Evolutionary conservation across 768 basidiomycete species (phyloP), one percentile per base, ranked within the genome.

Genomic region (Asterophora parasitica): DNA sequence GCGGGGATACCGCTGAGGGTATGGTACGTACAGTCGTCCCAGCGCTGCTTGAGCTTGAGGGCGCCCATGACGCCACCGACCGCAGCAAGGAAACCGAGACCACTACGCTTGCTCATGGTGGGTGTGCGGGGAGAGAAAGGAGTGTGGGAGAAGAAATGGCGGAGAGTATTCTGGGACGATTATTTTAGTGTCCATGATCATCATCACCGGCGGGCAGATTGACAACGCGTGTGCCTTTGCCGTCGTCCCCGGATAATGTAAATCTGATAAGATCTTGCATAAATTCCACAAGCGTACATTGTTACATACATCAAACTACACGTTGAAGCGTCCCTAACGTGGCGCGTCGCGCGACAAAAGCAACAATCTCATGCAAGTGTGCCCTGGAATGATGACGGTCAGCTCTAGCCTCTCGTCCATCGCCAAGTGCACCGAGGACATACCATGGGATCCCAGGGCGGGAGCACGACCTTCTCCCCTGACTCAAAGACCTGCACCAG

Each of bases 401-500:
- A 35, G 33, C 20, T 6, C n/a, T n/a, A n/a, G n/a, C n/a, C n/a
- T n/a, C 23, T 44, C 31, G 10, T n/a, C 16, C 38, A 15, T 46
- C 12, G 16, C 13, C 13, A 30, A 33, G 32, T 26, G 2, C 10
- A 42, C 8, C 7, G 23, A 0, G 0, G 11, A 63, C 76, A 36
- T 48, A 84, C 89, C 88, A 92, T 86, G 3, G 90, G 89, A 64
- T 97, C 94, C 92, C 92, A 98, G 27, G 87, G 77, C 2, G 90
- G 83, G n/a, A 96, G 70, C 19, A 88, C 82, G 16, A 77, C 64
- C 52, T 70, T 67, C 28, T 91, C 72, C 3, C 75, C 81, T 7
- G 72, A 63, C 57, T 97, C 91, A 48, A 79, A 86, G 12, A 97
- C 80, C 60, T 83, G 79, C 27, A 88, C 82, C 46, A 93, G 85